These are phyloP conservation scores for Yamadazyma philogaea DNA, from an alignment of 805 yeast genomes.

Conservation along the genomic window DNA sequence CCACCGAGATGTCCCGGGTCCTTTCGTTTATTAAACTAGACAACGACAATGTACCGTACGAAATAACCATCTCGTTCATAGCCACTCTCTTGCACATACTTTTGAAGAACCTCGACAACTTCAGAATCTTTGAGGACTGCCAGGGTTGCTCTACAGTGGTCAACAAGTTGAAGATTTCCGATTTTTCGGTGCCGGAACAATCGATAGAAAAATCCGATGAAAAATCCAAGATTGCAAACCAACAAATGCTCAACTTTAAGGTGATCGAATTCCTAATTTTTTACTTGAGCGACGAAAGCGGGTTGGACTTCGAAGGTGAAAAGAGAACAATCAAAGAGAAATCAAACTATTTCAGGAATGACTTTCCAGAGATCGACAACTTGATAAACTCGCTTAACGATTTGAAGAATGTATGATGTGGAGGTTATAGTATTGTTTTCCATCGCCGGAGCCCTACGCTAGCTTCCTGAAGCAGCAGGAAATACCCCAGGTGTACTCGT, in stretches of 20 bases:
- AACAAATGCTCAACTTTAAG: constrained; percentile 57
- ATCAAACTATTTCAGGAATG: constrained; percentile 31
- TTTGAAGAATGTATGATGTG: constrained; percentile 18
- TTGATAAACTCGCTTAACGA: constrained; percentile 36
- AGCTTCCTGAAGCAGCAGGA: neutral
- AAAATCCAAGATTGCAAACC: constrained; percentile 14
- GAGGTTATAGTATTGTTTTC: neutral
- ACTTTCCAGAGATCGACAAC: constrained; percentile 39
- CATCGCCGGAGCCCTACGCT: neutral
- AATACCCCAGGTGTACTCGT: no score
- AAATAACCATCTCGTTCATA: constrained; percentile 35
- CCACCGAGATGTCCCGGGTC: constrained; percentile 36
- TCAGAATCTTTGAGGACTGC: constrained; percentile 56
- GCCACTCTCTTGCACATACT: constrained; percentile 57
- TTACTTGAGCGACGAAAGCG: constrained; percentile 59
- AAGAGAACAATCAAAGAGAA: constrained; percentile 26
- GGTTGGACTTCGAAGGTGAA: constrained; percentile 1
- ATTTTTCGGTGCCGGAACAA: constrained; percentile 10
- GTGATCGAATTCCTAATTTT: constrained; percentile 67
- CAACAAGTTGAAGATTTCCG: constrained; percentile 27
- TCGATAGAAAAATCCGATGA: constrained; percentile 6
- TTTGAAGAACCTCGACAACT: constrained; percentile 53
- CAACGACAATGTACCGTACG: constrained; percentile 10
- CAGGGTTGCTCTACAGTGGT: constrained; percentile 57
- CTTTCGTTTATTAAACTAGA: constrained; percentile 22